Percentiles rank a stretch among this genome's conserved stretches.
Evolutionary conservation across 2,329 filamentous ascomycete species (phyloP).

Genomic region (Colletotrichum spinosum): DNA sequence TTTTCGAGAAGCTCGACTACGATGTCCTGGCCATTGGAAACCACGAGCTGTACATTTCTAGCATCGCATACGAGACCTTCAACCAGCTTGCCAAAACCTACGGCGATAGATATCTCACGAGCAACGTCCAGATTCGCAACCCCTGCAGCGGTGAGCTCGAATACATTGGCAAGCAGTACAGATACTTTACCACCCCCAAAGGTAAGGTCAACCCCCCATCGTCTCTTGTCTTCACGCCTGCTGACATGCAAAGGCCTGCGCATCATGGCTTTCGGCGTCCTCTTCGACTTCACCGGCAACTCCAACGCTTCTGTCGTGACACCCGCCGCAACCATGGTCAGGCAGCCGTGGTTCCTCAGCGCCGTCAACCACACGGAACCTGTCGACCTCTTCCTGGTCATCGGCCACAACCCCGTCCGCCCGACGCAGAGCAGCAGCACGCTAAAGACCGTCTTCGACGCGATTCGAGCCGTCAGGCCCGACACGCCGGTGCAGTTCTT

Average conservation of each 20-base stretch:
- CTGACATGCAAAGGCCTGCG: constrained; percentile 43
- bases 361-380: constrained; percentile 64
- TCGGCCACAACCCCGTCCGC: constrained; percentile 72
- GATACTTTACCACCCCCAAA: constrained; percentile 56
- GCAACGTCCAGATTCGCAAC: constrained; percentile 58
- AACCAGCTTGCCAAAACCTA: constrained; percentile 68
- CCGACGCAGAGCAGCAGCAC: constrained; percentile 56
- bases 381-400: constrained; percentile 72
- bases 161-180: constrained; percentile 56
- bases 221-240: neutral
- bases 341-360: constrained; percentile 70
- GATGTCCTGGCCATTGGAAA: constrained; percentile 63
- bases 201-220: constrained; percentile 30
- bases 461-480: constrained; percentile 68
- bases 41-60: constrained; percentile 73
- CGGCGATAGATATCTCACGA: constrained; percentile 58
- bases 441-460: constrained; percentile 60
- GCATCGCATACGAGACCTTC: constrained; percentile 72
- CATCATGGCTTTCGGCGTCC: constrained; percentile 57
- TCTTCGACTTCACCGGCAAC: constrained; percentile 64
- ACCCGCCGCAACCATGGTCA: constrained; percentile 61
- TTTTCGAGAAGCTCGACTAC: constrained; percentile 56
- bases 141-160: constrained; percentile 51
- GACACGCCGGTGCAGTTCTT: constrained; percentile 73
- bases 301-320: constrained; percentile 71